A percentile compares a stretch with the other conserved stretches of the same genome.
Conservation (phyloP, 768 basidiomycete genomes). For the Chiua virens region DNA sequence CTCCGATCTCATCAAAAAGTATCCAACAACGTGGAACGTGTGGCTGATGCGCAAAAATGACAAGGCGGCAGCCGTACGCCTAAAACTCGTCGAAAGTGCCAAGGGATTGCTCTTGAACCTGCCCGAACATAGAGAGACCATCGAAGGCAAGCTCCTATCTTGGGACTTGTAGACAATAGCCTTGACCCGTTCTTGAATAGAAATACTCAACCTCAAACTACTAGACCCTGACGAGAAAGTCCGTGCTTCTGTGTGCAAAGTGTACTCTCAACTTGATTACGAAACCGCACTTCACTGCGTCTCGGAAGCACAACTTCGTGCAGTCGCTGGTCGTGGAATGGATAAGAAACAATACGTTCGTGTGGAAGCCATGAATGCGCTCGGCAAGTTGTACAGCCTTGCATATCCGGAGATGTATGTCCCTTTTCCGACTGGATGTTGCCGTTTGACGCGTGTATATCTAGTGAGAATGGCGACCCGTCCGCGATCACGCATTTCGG, state of each 20-base stretch:
- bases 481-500: conserved; percentile 77
- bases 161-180: not conserved
- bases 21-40: conserved; percentile 79
- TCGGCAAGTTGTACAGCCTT: conserved; percentile 76
- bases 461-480: conserved; percentile 77
- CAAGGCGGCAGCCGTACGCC: conserved; percentile 64
- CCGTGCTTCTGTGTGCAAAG: conserved; percentile 77
- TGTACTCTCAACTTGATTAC: conserved; percentile 84
- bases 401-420: conserved; percentile 90
- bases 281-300: conserved; percentile 88
- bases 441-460: not conserved
- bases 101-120: conserved; percentile 61
- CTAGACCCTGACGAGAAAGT: conserved; percentile 91
- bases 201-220: conserved; percentile 61
- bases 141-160: conserved; percentile 63
- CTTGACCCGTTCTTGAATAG: conserved; percentile 34
- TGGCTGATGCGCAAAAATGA: conserved; percentile 85
- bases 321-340: conserved; percentile 66
- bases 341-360: conserved; percentile 84
- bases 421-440: not conserved
- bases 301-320: conserved; percentile 56
- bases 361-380: conserved; percentile 69
- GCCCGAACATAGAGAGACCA: conserved; percentile 61
- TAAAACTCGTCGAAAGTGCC: conserved; percentile 75
- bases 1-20: conserved; percentile 72